Conservation (phyloP, 1,139 yeast genomes). For the Geotrichum bryndzae region DNA sequence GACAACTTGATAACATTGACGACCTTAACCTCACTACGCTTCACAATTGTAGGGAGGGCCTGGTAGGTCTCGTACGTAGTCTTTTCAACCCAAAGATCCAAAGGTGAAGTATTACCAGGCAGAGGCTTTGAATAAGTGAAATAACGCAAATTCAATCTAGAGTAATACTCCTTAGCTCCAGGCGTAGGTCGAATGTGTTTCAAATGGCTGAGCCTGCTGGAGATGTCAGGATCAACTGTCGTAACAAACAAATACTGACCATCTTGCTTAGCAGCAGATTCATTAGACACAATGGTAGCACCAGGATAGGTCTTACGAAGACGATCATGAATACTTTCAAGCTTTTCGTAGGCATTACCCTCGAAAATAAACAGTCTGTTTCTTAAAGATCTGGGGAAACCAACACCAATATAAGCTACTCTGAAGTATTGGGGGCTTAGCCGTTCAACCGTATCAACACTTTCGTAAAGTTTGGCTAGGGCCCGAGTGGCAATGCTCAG, state of each 20-base stretch:
- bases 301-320: slow-evolving; percentile 73
- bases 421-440: slow-evolving; percentile 68
- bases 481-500: slow-evolving; percentile 67
- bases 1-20: slow-evolving; percentile 54
- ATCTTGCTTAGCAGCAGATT: slow-evolving; percentile 55
- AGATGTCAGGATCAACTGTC: slow-evolving; percentile 57
- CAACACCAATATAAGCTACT: slow-evolving; percentile 75
- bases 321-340: slow-evolving; percentile 76
- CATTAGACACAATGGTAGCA: slow-evolving; percentile 63
- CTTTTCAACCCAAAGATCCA: slow-evolving; percentile 85
- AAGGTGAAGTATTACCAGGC: slow-evolving; percentile 67
- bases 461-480: slow-evolving; percentile 60
- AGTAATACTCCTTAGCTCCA: slow-evolving; percentile 29
- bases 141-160: slow-evolving; percentile 55
- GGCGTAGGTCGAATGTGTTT: slow-evolving; percentile 21
- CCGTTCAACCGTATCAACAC: slow-evolving; percentile 65
- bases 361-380: slow-evolving; percentile 76
- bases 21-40: slow-evolving; percentile 64
- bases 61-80: slow-evolving; percentile 68
- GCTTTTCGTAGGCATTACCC: slow-evolving; percentile 82
- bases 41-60: slow-evolving; percentile 83
- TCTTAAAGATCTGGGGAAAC: slow-evolving; percentile 73
- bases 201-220: background rate
- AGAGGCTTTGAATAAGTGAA: slow-evolving; percentile 66
- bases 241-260: slow-evolving; percentile 72